These are phyloP conservation scores for Diospyros kaki DNA, from an alignment of 148 eudicot species.

Conservation along the genomic window DNA sequence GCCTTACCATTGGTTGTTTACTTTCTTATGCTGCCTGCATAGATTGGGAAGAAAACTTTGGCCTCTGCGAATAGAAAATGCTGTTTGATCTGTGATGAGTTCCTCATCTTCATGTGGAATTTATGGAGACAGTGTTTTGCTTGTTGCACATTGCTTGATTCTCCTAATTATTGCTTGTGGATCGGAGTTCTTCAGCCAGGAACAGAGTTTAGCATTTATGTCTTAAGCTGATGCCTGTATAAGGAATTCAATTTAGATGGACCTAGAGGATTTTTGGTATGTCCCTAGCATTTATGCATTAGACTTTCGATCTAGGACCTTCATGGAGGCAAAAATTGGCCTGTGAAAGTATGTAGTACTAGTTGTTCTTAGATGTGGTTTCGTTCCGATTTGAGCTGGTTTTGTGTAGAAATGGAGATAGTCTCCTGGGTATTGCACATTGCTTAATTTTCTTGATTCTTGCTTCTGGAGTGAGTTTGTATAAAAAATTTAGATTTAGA, in stretches of 20 bases:
- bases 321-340: no score
- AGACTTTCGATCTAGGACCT: no score
- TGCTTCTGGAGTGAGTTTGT: no score
- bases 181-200: not conserved
- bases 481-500: no score
- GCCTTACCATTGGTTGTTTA: not conserved
- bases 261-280: not conserved
- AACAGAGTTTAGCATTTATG: not conserved
- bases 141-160: not conserved
- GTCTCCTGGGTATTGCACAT: no score
- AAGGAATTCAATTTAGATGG: not conserved
- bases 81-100: not conserved
- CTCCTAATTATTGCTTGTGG: not conserved
- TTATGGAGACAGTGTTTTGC: not conserved
- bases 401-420: no score
- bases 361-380: no score
- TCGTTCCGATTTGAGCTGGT: no score
- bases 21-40: not conserved
- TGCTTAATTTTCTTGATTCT: no score
- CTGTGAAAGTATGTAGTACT: no score
- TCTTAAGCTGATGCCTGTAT: not conserved
- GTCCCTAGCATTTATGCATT: no score
- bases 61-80: not conserved
- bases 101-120: not conserved
- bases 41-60: not conserved